Conservation (phyloP, 176 grass and related monocot genomes). For the Eragrostis nindensis region DNA sequence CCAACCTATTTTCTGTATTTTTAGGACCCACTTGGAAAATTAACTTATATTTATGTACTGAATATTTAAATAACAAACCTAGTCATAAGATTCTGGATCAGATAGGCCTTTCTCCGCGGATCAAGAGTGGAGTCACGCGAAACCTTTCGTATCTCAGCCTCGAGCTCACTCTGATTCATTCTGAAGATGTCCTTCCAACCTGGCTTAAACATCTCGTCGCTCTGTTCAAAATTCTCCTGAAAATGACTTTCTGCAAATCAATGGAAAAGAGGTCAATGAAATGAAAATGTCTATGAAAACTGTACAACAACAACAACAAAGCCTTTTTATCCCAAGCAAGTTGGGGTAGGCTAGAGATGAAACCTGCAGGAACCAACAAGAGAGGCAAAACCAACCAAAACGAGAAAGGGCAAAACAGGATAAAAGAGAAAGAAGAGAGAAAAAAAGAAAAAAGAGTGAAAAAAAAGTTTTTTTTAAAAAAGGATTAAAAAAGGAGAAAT, state of each 20-base stretch:
- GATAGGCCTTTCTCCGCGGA: conserved; percentile 85
- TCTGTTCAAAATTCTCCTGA: conserved; percentile 65
- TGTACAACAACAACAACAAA: too few species aligned
- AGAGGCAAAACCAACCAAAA: too few species aligned
- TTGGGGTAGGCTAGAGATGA: too few species aligned
- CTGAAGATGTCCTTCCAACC: conserved; percentile 96
- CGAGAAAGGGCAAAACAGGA: too few species aligned
- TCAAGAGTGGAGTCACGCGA: conserved; percentile 88
- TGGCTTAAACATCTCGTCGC: conserved; percentile 79
- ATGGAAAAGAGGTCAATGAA: conserved; percentile 7
- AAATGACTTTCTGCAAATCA: conserved; percentile 47
- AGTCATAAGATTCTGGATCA: conserved; percentile 98
- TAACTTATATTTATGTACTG: background rate
- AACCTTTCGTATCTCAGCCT: conserved; percentile 86
- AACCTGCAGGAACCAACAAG: too few species aligned
- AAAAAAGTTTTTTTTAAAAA: too few species aligned
- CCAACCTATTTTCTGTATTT: conserved; percentile 11
- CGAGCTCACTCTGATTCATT: conserved; percentile 93
- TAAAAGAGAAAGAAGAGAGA: too few species aligned
- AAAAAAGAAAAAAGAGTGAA: too few species aligned
- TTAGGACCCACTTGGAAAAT: background rate
- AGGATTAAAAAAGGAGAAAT: too few species aligned
- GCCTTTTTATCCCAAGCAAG: too few species aligned
- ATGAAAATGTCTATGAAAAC: background rate
- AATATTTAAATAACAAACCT: conserved; percentile 52